These are phyloP conservation scores for Meripilus lineatus DNA, from an alignment of 1,284 basidiomycete genomes.

Conservation along the genomic window DNA sequence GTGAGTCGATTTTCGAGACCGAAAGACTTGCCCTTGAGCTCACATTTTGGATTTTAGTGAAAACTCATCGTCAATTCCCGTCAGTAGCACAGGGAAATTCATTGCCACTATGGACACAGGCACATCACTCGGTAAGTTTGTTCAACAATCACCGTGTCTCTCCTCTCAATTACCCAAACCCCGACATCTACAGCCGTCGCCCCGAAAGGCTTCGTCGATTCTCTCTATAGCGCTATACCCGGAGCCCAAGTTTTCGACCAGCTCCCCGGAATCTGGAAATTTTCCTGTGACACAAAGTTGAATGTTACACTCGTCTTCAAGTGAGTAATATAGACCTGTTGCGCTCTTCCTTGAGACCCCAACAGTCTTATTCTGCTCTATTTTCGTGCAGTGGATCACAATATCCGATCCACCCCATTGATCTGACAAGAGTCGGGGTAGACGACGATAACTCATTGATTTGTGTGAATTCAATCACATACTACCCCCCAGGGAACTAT, in stretches of 20 bases:
- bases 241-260: constrained; percentile 7
- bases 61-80: too few species aligned
- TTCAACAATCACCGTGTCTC: too few species aligned
- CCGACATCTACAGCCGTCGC: constrained; percentile 6
- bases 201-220: constrained; percentile 9
- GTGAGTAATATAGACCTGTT: too few species aligned
- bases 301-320: constrained; percentile 1
- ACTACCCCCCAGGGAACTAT: background rate
- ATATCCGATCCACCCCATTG: constrained; percentile 13
- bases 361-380: background rate
- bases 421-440: background rate
- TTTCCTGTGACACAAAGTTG: constrained; percentile 8
- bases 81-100: too few species aligned
- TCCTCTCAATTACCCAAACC: too few species aligned
- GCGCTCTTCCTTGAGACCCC: background rate
- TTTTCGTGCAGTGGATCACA: constrained; percentile 4
- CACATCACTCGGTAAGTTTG: background rate
- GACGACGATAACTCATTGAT: background rate
- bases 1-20: too few species aligned
- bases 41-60: too few species aligned
- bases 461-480: background rate
- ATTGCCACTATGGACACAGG: background rate
- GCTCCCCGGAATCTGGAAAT: background rate
- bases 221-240: constrained; percentile 11
- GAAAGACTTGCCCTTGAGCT: too few species aligned